Evolutionary conservation across 768 basidiomycete genomes (phyloP), one percentile per base, ranked within the genome.

Genomic region (Amanita rubescens): DNA sequence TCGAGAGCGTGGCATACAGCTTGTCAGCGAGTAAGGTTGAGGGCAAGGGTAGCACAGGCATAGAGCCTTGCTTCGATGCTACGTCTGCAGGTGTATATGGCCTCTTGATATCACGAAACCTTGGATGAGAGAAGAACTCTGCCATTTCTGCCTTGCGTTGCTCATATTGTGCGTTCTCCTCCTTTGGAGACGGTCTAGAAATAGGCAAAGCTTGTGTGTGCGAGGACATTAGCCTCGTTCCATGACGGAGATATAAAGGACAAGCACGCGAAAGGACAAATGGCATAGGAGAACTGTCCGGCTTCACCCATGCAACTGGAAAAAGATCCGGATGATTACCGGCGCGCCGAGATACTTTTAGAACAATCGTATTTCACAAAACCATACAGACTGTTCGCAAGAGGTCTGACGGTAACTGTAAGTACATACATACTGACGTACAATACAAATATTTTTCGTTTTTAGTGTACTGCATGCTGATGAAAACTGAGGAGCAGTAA

Each of bases 21-120:
- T 95, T 95, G 73, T 92, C 80, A 14, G 94, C 84, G 7, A 90
- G 78, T n/a, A 90, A 65, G 7, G 85, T 82, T 2, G 85, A 84
- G 7, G 85, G 85, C 25, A 87, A 78, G 4, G 89, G 85, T 14
- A 85, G 71, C 15, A 90, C 81, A 7, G 91, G 88, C 17, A 93
- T 72, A 15, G 85, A 86, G 30, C 94, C 94, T 62, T 95, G 92
- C 70, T 96, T 94, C 19, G 87, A 81, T 4, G 83, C 93, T 57
- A 97, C 88, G 39, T 82, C 78, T 25, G 79, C 78, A 3, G 93
- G 77, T 4, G 86, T 72, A 69, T 97, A 97, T 0, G 93, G 84
- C 11, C 94, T 79, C 62, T 82, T 84, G 51, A 90, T 79, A 55
- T 70, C 70, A 22, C 75, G 69, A 65, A 92, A 96, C 15, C 94